Base-by-base conservation (phyloP, 257 asterid genomes). In the Solanum etuberosum region DNA sequence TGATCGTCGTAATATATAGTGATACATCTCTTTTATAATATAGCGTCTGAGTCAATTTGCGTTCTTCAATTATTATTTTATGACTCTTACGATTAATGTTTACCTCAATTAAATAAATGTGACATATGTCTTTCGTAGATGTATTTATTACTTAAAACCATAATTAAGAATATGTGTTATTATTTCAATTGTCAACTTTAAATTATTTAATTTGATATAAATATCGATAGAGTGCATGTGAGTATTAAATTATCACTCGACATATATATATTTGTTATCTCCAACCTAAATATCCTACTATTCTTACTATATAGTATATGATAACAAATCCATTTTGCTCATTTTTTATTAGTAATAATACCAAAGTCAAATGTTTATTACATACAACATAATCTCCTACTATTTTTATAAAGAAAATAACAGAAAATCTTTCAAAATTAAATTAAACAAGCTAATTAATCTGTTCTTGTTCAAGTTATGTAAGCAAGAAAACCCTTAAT, bases 11-110 rank as follows among this genome's bases (percentile, higher is more conserved):
- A 51, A 51, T 1, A 51, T 51, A 51, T 51, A 51, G 4, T 51
- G 0, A 54, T 4, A 51, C 63, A 3, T 18, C 10, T 54, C n/a
- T 54, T 6, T 54, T 0, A 54, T 18, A 54, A 0, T 43, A 1
- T 2, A 18, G 10, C 0, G 1, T 54, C 5, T 54, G 11, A 51
- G 4, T 51, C 27, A 18, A 32, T 5, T 71, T 32, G 9, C 0
- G 3, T 71, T 15, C 7, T 0, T 32, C 5, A 0, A 32, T 71
- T 71, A 7, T 32, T 1, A 3, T 1, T 32, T 71, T 32, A 16
- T 15, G 15, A 48, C 0, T 48, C 42, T 29, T 0, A 15, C 11
- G 0, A 2, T 21, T 31, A 29, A 9, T 68, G 0, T 15, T 29
- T 31, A 68, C 38, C 0, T 31, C 40, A 15, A 14, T 68, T 16